Conservation (phyloP, 2,329 filamentous ascomycete species). For the Penicillium sp. region DNA sequence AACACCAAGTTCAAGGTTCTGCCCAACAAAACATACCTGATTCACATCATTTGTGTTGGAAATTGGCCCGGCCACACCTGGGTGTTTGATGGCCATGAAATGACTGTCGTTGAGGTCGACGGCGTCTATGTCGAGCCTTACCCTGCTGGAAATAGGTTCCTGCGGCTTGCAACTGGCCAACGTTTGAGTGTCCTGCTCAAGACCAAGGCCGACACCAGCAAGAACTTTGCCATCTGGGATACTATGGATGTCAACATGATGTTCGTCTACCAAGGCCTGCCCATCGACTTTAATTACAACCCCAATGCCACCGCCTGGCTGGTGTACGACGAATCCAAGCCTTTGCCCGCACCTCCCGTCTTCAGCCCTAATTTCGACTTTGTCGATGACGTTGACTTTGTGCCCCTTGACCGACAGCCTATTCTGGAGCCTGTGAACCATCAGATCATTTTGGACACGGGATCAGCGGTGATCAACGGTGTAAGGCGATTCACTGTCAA, state of each 20-base stretch:
- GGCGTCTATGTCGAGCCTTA: conserved; percentile 35
- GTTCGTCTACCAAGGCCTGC: conserved; percentile 30
- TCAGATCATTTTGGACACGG: conserved; percentile 43
- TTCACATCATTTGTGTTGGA: conserved; percentile 71
- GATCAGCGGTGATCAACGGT: conserved; percentile 69
- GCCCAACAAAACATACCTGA: conserved; percentile 69
- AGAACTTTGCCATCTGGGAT: conserved; percentile 66
- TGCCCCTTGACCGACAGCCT: conserved; percentile 25
- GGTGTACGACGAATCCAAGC: conserved; percentile 52
- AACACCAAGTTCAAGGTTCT: conserved; percentile 60
- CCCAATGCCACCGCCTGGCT: conserved; percentile 51
- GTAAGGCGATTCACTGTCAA: conserved; percentile 64
- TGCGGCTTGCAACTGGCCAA: conserved; percentile 69
- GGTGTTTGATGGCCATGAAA: conserved; percentile 45
- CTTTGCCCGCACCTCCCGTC: conserved; percentile 49
- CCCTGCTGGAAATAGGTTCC: conserved; percentile 54
- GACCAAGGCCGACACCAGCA: conserved; percentile 59
- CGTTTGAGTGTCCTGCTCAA: conserved; percentile 57
- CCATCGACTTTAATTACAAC: conserved; percentile 65
- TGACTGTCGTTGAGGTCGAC: conserved; percentile 41
- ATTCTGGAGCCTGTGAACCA: conserved; percentile 31
- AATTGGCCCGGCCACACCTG: conserved; percentile 61
- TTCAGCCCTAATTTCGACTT: conserved; percentile 59
- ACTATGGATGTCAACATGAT: conserved; percentile 66
- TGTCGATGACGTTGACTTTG: conserved; percentile 61